Conservation (phyloP, 768 basidiomycete species). For the Fomitopsis serialis region DNA sequence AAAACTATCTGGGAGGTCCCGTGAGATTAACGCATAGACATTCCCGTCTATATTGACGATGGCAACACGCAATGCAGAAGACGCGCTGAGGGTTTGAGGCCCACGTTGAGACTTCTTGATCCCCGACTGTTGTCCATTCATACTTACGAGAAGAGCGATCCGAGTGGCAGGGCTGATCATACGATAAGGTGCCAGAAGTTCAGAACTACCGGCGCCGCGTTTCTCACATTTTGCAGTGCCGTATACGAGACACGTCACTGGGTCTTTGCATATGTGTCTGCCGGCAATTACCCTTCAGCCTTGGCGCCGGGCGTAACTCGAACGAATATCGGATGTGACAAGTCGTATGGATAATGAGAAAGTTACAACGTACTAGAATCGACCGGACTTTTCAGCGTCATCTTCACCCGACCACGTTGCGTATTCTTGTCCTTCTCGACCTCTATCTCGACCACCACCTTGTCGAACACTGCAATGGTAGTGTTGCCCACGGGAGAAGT, state of each 20-base stretch:
- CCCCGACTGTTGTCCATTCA: neutral
- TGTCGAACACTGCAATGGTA: conserved; percentile 86
- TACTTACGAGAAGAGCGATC: neutral
- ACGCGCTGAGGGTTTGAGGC: neutral
- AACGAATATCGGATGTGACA: neutral
- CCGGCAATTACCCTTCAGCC: neutral
- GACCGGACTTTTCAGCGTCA: conserved; percentile 67
- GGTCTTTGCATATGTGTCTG: neutral
- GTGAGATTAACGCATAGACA: neutral
- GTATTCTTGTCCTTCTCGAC: conserved; percentile 96
- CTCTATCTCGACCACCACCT: conserved; percentile 83
- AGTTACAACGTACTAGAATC: conserved; percentile 42
- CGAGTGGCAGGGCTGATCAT: neutral
- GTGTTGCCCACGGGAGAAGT: conserved; percentile 33
- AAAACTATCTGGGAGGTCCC: neutral
- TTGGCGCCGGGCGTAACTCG: neutral
- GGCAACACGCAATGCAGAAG: neutral
- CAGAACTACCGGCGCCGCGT: neutral
- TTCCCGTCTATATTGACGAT: neutral
- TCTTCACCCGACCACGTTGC: conserved; percentile 84
- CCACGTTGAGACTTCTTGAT: neutral
- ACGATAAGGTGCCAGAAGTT: neutral
- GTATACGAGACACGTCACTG: neutral
- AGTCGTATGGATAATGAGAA: neutral
- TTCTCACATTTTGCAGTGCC: neutral